phyloP scores from a whole-genome alignment of 768 basidiomycete genomes.

The Macrolepiota albuminosa region DNA sequence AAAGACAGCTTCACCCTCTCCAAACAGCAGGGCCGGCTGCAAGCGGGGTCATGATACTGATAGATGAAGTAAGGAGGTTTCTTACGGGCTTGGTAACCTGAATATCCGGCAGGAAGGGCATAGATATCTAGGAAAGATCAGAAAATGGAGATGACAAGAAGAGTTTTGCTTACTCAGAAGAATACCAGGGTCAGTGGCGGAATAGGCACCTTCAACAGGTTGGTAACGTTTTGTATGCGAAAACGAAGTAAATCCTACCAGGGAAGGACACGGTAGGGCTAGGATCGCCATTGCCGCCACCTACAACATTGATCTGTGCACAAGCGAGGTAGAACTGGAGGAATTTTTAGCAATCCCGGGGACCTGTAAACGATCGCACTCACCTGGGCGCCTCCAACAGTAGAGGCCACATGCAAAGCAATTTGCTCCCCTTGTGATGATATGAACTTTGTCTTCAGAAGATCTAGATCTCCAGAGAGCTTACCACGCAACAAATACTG shows the following conservation, averaged over 20 bases:
- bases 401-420: slow-evolving; percentile 27
- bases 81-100: slow-evolving; percentile 30
- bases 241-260: slow-evolving; percentile 14
- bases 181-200: slow-evolving; percentile 28
- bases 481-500: slow-evolving; percentile 27
- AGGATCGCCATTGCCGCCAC: slow-evolving; percentile 26
- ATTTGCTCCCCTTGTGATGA: slow-evolving; percentile 27
- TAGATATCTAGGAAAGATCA: slow-evolving; percentile 21
- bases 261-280: slow-evolving; percentile 30
- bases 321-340: slow-evolving; percentile 32
- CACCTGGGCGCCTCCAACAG: slow-evolving; percentile 26
- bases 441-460: not conserved
- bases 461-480: not conserved
- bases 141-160: not conserved
- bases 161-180: slow-evolving; percentile 22
- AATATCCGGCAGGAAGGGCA: slow-evolving; percentile 21
- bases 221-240: not conserved
- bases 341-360: not conserved
- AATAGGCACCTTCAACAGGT: slow-evolving; percentile 21
- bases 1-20: slow-evolving; percentile 18
- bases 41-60: not conserved
- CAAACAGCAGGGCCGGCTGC: slow-evolving; percentile 29
- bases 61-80: not conserved
- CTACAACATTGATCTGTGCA: slow-evolving; percentile 30
- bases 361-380: not conserved